Evolutionary conservation across 768 basidiomycete genomes (phyloP), one percentile per base, ranked within the genome.

Genomic region (Lactarius psammicola): DNA sequence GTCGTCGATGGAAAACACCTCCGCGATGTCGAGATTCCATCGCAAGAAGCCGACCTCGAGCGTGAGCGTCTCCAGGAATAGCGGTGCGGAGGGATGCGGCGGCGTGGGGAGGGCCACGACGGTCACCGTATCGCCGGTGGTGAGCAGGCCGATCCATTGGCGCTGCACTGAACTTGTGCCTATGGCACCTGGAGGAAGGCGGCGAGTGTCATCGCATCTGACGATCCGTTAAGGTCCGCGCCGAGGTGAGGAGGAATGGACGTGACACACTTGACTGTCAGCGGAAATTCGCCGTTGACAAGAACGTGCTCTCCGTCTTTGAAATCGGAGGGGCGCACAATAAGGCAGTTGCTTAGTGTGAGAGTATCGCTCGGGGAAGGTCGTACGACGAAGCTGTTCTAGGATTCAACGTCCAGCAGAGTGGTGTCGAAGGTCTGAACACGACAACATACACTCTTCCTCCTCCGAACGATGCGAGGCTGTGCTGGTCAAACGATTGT

Each of bases 101-200:
- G 84, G 80, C 6, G 73, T 28, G 11, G 71, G 70, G 26, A 92
- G 81, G 2, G 83, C 75, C 62, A 90, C 87, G 46, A 96, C 81
- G 20, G 87, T 82, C 60, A 91, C 89, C 20, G 80, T 73, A 72
- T 97, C 95, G 0, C 94, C 94, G 2, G 80, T 76, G 46, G 89
- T 76, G 18, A 93, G 94, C 6, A 97, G 81, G 5, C 88, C 88
- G 54, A 94, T 89, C 94, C 94, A 98, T 78, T 92, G 87, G 11
- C 97, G 85, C 65, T 94, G 91, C 65, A 86, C 77, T 30, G 85
- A 81, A 28, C 90, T 89, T 7, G 87, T 86, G n/a, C 89, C 94
- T 33, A 98, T 81, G 2, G 79, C 76, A 2, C 92, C 89, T 1
- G 86, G 85, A 4, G 77, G 77, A 6, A 99, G 74, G 67, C 84